Evolutionary conservation across 2,329 filamentous ascomycete genomes (phyloP), one percentile per base, ranked within the genome.

Genomic region (Cryphonectria naterciae): DNA sequence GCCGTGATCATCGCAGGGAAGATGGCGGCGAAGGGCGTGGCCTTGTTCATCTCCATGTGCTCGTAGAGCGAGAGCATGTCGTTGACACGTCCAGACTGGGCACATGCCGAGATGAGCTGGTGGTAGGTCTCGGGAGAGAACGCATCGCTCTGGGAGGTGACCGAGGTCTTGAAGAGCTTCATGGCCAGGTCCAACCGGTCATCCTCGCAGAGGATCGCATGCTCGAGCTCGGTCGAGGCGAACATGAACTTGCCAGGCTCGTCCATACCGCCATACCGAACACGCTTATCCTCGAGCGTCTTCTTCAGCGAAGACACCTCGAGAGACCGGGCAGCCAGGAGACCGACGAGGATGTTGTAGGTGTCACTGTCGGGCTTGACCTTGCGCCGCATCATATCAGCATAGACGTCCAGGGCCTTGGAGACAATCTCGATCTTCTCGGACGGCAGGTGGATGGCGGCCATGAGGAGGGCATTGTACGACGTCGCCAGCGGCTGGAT

Each of bases 1-100:
- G 95, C 94, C n/a, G 92, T 91, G 79, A 99, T 98, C 93, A 99
- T 97, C 25, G 91, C 88, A 1, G 94, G 92, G 82, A 97, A 98
- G 67, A 95, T 93, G 62, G 92, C 89, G 7, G 94, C 91, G 71
- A 92, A 90, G 0, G 95, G 93, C 22, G 89, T 87, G 32, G 93
- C 88, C 70, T 90, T 90, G 75, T 88, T 90, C 49, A 87, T 83
- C 80, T 97, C 94, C 94, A 98, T 97, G 80, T 98, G 94, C 74
- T 93, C 91, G 77, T 95, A 97, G 28, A 98, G 87, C 71, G 91
- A 90, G 46, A 97, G 89, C 95, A 99, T 98, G 73, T 97, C 93
- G 61, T 92, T 89, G 13, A 97, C 87, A 56, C 91, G 91, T 41
- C 93, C 93, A 70, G 92, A 88, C 78, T 93, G 89, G 7, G 95